phyloP scores from a whole-genome alignment of 805 yeast genomes.

The Candida chauliodis region DNA sequence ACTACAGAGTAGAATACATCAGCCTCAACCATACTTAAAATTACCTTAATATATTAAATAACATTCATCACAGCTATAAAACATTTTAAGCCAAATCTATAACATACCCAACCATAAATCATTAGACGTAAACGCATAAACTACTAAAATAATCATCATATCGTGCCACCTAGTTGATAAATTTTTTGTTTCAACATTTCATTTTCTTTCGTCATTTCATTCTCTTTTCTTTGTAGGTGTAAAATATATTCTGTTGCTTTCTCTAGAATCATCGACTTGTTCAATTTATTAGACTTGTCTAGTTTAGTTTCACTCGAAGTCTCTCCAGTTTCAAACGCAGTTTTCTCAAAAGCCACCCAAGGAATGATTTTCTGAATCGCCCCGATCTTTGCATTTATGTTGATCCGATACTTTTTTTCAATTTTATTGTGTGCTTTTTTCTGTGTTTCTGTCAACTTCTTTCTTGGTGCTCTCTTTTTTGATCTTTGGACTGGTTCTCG shows the following conservation, averaged over 20 bases:
- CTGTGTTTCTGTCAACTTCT: constrained; percentile 55
- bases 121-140: constrained; percentile 1
- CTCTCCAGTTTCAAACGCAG: constrained; percentile 52
- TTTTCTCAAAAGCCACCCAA: constrained; percentile 58
- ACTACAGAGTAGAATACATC: too few relatives aligned
- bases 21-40: too few relatives aligned
- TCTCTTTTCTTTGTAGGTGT: constrained; percentile 49
- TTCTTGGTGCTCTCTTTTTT: constrained; percentile 47
- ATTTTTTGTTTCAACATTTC: constrained; percentile 22
- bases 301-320: constrained; percentile 11
- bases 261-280: constrained; percentile 66
- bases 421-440: constrained; percentile 71
- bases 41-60: background rate
- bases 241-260: constrained; percentile 62
- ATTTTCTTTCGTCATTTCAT: constrained; percentile 28
- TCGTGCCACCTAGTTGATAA: constrained; percentile 11
- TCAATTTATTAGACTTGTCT: constrained; percentile 33
- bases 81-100: too few relatives aligned
- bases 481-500: constrained; percentile 6
- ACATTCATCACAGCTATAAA: background rate
- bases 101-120: too few relatives aligned
- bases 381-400: constrained; percentile 69
- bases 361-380: constrained; percentile 66
- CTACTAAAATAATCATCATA: background rate
- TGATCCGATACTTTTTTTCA: constrained; percentile 67